These are phyloP conservation scores for Rhizopus sp. DNA, from an alignment of 371 early-diverging fungal species.

Conservation along the genomic window DNA sequence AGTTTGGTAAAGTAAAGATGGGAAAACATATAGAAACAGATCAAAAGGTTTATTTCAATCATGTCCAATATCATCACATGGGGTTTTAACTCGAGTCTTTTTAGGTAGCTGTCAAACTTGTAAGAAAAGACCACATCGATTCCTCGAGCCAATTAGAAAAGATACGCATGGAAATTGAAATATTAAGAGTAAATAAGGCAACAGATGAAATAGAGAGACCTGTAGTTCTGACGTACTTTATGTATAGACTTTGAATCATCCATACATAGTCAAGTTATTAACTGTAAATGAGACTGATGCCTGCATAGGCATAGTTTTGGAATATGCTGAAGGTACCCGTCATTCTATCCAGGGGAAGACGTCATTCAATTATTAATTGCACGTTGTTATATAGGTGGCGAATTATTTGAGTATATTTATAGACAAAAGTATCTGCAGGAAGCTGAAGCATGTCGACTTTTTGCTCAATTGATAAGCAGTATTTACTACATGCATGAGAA, in stretches of 20 bases:
- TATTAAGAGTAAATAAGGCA: slow-evolving; percentile 63
- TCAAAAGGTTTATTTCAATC: slow-evolving; percentile 71
- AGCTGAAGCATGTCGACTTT: slow-evolving; percentile 84
- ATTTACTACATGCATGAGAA: slow-evolving; percentile 87
- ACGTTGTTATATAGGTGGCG: slow-evolving; percentile 62
- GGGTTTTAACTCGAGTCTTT: neutral
- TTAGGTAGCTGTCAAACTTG: slow-evolving; percentile 82
- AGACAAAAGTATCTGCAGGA: slow-evolving; percentile 88
- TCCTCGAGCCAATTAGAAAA: slow-evolving; percentile 72
- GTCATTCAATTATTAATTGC: slow-evolving; percentile 5
- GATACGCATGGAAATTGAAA: slow-evolving; percentile 79
- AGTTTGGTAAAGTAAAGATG: slow-evolving; percentile 98
- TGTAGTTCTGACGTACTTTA: neutral
- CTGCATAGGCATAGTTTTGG: slow-evolving; percentile 93
- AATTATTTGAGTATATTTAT: slow-evolving; percentile 95
- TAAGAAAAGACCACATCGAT: slow-evolving; percentile 78
- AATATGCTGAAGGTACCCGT: slow-evolving; percentile 79
- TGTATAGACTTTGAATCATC: slow-evolving; percentile 78
- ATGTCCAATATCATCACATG: neutral
- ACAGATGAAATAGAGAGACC: neutral
- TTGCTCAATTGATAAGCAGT: slow-evolving; percentile 92
- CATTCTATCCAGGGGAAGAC: neutral
- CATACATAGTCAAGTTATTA: slow-evolving; percentile 89
- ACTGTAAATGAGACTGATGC: slow-evolving; percentile 95
- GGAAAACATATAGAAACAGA: slow-evolving; percentile 90